Base-by-base conservation (phyloP, 768 basidiomycete species). In the Lactarius evosmus region DNA sequence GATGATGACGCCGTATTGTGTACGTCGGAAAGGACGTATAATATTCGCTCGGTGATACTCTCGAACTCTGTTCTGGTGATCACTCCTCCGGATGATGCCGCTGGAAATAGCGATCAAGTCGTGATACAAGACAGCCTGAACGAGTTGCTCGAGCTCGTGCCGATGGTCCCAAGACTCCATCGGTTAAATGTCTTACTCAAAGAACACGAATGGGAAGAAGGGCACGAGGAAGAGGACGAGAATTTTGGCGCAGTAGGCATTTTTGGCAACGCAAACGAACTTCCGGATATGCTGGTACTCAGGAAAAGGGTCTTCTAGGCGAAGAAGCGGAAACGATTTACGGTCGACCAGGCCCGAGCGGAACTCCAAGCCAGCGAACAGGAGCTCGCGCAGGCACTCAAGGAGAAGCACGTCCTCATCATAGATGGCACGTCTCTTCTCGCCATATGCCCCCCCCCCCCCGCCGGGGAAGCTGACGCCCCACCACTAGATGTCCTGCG, bases 1-100 rank as follows among this genome's bases (percentile, higher is more conserved):
- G 80, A 82, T 32, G 95, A 98, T 69, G 89, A 95, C 69, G 96
- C 95, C 0, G 94, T 97, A 0, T 76, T 96, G 9, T 98, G 96
- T 73, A 96, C 95, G 0, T 69, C 79, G 0, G 80, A 87, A 62
- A 85, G 83, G 72, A 98, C 96, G 0, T 99, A 89, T 72, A 71
- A 83, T 2, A 76, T 98, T 30, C 87, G 95, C 60, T 89, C 94
- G 0, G 87, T 98, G n/a, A 81, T 82, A 9, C 78, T 97, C 53
- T 97, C 95, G 19, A 98, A 98, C 74, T 88, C 93, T 0, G 76
- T 95, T 36, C 78, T 95, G 14, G 82, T 98, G 50, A 79, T 90
- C 85, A 86, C 3, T 77, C 85, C 19, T 76, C 79, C 32, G 32
- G 66, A 61, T 17, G 63, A 63, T 19, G 70, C 73, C 7, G 71